These are phyloP conservation scores for Boechera divaricarpa DNA, from an alignment of 345 rosid genomes.

Conservation along the genomic window DNA sequence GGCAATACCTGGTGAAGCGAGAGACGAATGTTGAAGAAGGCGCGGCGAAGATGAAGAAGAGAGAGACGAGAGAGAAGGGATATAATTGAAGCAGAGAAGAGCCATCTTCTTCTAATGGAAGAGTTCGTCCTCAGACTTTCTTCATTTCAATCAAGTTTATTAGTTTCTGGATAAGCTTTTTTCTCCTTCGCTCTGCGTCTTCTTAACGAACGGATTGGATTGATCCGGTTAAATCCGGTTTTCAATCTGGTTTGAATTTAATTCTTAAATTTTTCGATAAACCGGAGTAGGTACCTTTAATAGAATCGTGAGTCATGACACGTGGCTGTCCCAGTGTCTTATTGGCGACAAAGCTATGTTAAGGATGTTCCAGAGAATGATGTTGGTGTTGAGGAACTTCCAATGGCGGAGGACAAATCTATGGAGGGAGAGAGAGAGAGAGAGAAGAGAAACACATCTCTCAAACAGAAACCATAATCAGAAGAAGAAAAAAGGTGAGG, in stretches of 20 bases:
- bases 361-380: constrained; percentile 42
- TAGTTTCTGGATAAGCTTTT: constrained; percentile 45
- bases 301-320: constrained; percentile 11
- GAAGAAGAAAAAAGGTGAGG: background rate
- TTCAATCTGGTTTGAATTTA: background rate
- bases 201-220: constrained; percentile 40
- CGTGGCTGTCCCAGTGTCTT: constrained; percentile 21
- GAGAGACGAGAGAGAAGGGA: constrained; percentile 33
- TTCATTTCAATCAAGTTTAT: constrained; percentile 18
- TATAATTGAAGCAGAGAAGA: constrained; percentile 48
- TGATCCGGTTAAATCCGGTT: constrained; percentile 26
- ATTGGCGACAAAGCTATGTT: constrained; percentile 37
- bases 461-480: constrained; percentile 22
- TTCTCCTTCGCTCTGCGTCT: background rate
- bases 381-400: constrained; percentile 24
- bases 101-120: constrained; percentile 41
- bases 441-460: constrained; percentile 10
- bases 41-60: constrained; percentile 32
- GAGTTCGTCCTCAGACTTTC: constrained; percentile 29
- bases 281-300: constrained; percentile 5
- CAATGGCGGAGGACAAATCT: constrained; percentile 42
- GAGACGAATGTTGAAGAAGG: constrained; percentile 8
- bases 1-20: constrained; percentile 40
- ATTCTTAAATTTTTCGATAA: background rate
- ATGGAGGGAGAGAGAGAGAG: constrained; percentile 11